Evolutionary conservation across 208 protist genomes (phyloP), one percentile per base, ranked within the genome.

Genomic region (Trypanosoma mega): DNA sequence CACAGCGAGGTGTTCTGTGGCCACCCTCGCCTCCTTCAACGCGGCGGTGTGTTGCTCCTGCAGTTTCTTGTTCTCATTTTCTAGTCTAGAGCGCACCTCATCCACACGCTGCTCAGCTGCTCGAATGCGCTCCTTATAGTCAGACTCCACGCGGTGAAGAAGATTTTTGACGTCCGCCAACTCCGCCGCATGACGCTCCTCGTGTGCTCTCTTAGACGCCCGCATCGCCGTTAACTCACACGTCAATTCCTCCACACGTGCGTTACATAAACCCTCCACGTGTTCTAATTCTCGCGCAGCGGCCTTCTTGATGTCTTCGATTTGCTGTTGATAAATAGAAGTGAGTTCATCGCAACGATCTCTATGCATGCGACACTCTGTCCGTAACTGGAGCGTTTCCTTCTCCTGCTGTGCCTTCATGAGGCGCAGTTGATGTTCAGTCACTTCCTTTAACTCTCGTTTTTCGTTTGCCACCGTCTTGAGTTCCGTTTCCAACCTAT

Each of bases 251-350:
- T 83, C 76, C 8, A 85, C 71, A 14, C 74, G 76, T 33, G 65
- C 62, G 14, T 74, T 84, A 49, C 78, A 88, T 34, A 81, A 70
- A 24, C 49, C 80, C 56, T 96, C 81, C 9, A 93, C 67, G 29
- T 81, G 79, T 59, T 91, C 78, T 23, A 96, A 53, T 62, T 93
- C 90, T 2, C 78, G 79, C 34, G 46, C 57, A 8, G 72, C 59
- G 7, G 82, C 74, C 2, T 69, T 74, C 56, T 89, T 90, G n/a
- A 96, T 65, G 61, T 96, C 90, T 20, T 82, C 77, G 1, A 93
- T 63, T 59, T 92, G 90, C 21, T 69, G 74, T 29, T 90, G 76
- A 66, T 79, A 90, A 34, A 74, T 56, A 27, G 56, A 51, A 2
- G 68, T 66, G 20, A 91, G 68, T 34, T 91, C 81, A 1, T 48